phyloP scores from a whole-genome alignment of 805 yeast species.

The Candida chauliodis region DNA sequence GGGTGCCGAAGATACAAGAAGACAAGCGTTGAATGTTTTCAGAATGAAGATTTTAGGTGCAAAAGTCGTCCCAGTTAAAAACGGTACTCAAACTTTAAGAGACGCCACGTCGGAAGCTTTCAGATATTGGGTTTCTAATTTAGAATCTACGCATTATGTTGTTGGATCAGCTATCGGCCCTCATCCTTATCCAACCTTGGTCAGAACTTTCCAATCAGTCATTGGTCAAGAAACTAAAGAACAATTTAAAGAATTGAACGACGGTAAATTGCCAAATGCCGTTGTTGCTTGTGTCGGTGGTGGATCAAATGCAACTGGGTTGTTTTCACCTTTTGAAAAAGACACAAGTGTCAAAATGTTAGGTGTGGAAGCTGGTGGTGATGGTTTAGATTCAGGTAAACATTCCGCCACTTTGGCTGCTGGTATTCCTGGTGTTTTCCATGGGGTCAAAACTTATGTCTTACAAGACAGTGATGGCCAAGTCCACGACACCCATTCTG shows the following conservation, averaged over 20 bases:
- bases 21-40: conserved; percentile 97
- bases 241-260: conserved; percentile 75
- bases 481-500: conserved; percentile 95
- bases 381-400: conserved; percentile 81
- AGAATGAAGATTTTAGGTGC: conserved; percentile 97
- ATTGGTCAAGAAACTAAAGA: conserved; percentile 94
- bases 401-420: conserved; percentile 96
- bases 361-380: conserved; percentile 99
- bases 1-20: conserved; percentile 99
- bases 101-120: conserved; percentile 98
- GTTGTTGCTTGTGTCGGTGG: conserved; percentile 99
- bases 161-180: conserved; percentile 99
- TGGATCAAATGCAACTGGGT: conserved; percentile 95
- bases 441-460: conserved; percentile 93
- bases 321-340: conserved; percentile 90
- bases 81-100: conserved; percentile 93
- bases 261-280: conserved; percentile 85
- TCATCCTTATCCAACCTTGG: conserved; percentile 97
- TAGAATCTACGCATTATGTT: conserved; percentile 84
- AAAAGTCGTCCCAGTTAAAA: conserved; percentile 85
- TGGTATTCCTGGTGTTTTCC: conserved; percentile 96
- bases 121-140: conserved; percentile 89
- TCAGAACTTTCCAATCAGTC: conserved; percentile 96
- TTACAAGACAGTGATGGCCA: conserved; percentile 93
- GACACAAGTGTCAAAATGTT: conserved; percentile 73